Evolutionary conservation across 2,329 filamentous ascomycete genomes (phyloP), one percentile per base, ranked within the genome.

Genomic region (Alternaria conjuncta): DNA sequence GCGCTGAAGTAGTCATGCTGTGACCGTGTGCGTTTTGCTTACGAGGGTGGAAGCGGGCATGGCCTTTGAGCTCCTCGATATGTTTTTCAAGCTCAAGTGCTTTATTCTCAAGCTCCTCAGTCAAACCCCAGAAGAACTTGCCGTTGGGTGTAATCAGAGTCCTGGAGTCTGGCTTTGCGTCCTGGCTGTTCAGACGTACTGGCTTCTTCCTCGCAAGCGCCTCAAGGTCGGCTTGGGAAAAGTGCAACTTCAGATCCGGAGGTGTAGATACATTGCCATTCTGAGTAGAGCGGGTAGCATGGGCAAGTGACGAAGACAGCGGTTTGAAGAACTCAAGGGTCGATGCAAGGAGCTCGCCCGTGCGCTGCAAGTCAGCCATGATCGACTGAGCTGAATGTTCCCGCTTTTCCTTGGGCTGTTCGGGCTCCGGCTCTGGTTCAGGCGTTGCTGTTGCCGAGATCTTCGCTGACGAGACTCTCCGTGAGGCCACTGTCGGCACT

Each of bases 121-220:
- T 89, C 57, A 96, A 80, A 61, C 91, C 90, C 67, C 90, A 89
- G n/a, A 95, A 84, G 75, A 91, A 92, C 66, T 92, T 89, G 11
- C 92, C 92, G 65, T 91, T 89, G 0, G 92, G 90, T 0, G 92
- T 94, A 56, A 94, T 87, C 69, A 94, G 85, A 66, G 92, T 88
- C 25, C 90, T 86, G 2, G 81, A 81, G 63, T 82, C 83, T 26
- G 79, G 69, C n/a, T 78, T 80, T 30, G 77, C 79, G 23, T 82
- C 79, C n/a, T 81, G 75, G n/a, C 79, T 79, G 28, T 77, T 79
- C 20, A 83, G 79, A 25, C 79, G 79, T 12, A 84, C 73, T 4
- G 76, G 86, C 64, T 77, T 85, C 59, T 88, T 89, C 65, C 91
- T 89, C 2, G 88, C 82, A 43, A 89, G 72, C 11, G 78, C 80